Evolutionary conservation across 306 rosid species (phyloP), one percentile per base, ranked within the genome.

Genomic region (Prunus dulcis): DNA sequence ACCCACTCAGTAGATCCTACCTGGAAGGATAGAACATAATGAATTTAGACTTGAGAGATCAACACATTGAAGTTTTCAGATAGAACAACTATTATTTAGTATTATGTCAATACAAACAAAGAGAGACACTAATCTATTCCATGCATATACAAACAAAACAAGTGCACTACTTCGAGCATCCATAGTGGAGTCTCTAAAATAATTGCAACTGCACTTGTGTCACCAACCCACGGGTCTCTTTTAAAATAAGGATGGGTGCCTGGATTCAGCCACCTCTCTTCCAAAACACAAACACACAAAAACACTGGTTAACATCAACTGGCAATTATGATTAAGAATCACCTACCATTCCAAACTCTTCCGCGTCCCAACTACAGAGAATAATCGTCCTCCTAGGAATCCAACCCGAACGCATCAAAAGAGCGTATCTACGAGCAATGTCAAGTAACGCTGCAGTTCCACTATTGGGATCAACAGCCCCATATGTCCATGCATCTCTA

Each of bases 1-100:
- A 95, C 98, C 98, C 98, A 95, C 78, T 95, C 98, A 1, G 97
- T 90, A 23, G 98, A 95, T 81, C 98, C 98, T 70, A 95, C 90
- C 98, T 95, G 75, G n/a, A 32, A 38, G 67, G 45, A 12, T 51
- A 83, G 49, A 41, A 75, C 20, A 77, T 57, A 70, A 76, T 67
- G 23, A 76, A 73, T 72, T 76, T 53, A 82, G 75, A 32, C 49
- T 7, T 23, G 27, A 55, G 73, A 9, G 38, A 55, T 14, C 57
- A 64, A 30, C 30, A 1, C 20, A 49, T 17, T 34, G 6, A 65
- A 65, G 72, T 17, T 65, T 65, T 52, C 41, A 12, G 14, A 34
- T 19, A 20, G 14, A 63, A 25, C 18, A 61, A 28, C 22, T 53
- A 38, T 7, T 38, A 38, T 38, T 12, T 13, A 17, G 7, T 38